These are phyloP conservation scores for Hermanozyma aechmeae DNA, from an alignment of 805 yeast genomes.

Conservation along the genomic window DNA sequence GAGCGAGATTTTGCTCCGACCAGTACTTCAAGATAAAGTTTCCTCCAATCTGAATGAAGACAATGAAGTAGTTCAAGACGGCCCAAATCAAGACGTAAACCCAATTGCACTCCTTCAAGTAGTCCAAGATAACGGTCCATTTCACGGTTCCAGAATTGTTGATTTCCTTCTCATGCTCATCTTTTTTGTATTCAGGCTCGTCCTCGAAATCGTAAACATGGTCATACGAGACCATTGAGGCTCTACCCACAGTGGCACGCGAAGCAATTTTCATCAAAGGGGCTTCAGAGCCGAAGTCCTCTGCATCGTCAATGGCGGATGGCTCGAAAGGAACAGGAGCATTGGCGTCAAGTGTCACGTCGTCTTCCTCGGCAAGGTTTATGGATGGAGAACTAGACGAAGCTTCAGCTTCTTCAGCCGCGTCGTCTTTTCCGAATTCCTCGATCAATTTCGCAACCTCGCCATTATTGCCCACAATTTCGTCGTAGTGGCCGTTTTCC, in stretches of 20 bases:
- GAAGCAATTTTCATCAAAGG: slow-evolving; percentile 9
- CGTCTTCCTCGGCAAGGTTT: slow-evolving; percentile 3
- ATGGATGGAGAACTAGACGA: background rate
- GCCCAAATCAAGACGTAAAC: slow-evolving; percentile 12
- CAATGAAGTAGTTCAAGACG: slow-evolving; percentile 13
- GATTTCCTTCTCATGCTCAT: slow-evolving; percentile 7
- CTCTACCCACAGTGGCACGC: slow-evolving; percentile 11
- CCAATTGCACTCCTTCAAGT: slow-evolving; percentile 24
- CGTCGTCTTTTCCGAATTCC: slow-evolving; percentile 18
- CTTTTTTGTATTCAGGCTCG: slow-evolving; percentile 12
- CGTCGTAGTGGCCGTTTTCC: slow-evolving; percentile 47
- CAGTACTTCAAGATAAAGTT: slow-evolving; percentile 23
- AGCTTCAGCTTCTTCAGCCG: slow-evolving; percentile 9
- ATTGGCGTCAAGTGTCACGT: slow-evolving; percentile 1
- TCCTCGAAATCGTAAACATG: slow-evolving; percentile 22
- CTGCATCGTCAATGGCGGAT: slow-evolving; percentile 13
- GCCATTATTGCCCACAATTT: slow-evolving; percentile 31
- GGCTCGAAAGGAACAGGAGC: slow-evolving; percentile 5
- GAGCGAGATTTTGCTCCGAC: slow-evolving; percentile 22
- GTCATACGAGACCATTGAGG: slow-evolving; percentile 25
- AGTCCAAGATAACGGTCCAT: slow-evolving; percentile 17
- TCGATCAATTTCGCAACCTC: slow-evolving; percentile 22
- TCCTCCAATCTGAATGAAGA: slow-evolving; percentile 14
- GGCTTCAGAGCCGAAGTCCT: slow-evolving; percentile 1
- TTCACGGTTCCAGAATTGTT: slow-evolving; percentile 19